phyloP scores from a whole-genome alignment of 2,329 filamentous ascomycete species.

The Ophiostoma sp. region DNA sequence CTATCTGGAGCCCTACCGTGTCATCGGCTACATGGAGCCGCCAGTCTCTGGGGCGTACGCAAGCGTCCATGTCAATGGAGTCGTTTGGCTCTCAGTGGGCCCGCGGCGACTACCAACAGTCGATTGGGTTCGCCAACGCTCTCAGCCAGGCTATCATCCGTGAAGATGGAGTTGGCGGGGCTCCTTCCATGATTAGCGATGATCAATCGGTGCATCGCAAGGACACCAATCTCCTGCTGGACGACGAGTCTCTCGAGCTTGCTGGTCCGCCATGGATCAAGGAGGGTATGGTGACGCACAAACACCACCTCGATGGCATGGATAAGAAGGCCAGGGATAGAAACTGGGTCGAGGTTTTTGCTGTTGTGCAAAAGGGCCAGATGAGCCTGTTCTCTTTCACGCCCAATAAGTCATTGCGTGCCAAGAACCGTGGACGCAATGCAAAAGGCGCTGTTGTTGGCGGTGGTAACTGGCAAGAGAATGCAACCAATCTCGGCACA shows the following conservation, averaged over 20 bases:
- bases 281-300: slow-evolving; percentile 91
- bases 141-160: slow-evolving; percentile 94
- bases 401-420: slow-evolving; percentile 66
- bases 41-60: slow-evolving; percentile 83
- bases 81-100: slow-evolving; percentile 66
- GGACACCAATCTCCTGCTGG: slow-evolving; percentile 53
- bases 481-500: slow-evolving; percentile 80
- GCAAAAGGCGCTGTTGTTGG: slow-evolving; percentile 65
- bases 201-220: slow-evolving; percentile 35
- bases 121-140: slow-evolving; percentile 94
- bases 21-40: slow-evolving; percentile 96
- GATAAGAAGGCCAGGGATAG: slow-evolving; percentile 92
- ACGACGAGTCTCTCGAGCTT: slow-evolving; percentile 88
- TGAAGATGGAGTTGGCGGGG: slow-evolving; percentile 56
- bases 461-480: slow-evolving; percentile 97
- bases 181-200: slow-evolving; percentile 41
- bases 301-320: slow-evolving; percentile 85
- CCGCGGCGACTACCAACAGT: slow-evolving; percentile 82
- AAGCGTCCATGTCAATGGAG: slow-evolving; percentile 87
- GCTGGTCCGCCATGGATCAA: slow-evolving; percentile 97
- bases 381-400: slow-evolving; percentile 93
- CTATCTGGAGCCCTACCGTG: slow-evolving; percentile 76
- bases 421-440: slow-evolving; percentile 55
- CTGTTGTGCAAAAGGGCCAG: slow-evolving; percentile 90
- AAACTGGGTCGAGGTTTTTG: slow-evolving; percentile 93